A percentile compares a stretch with the other conserved stretches of the same genome.
Conservation (phyloP, 306 rosid genomes). For the Vigna hirtella region DNA sequence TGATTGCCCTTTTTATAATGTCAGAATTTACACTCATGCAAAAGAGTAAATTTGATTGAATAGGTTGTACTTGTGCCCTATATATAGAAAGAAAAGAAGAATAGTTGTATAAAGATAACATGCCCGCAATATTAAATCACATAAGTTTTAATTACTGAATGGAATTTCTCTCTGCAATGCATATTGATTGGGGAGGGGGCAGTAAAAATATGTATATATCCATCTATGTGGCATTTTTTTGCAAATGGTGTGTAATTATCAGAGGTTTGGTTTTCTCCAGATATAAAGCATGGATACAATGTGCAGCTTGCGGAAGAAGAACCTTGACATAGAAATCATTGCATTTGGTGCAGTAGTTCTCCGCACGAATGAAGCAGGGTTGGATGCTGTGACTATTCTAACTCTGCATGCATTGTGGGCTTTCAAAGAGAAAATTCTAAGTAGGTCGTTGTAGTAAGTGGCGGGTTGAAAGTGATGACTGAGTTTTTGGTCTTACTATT, state of each 20-base stretch:
- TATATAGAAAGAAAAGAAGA: background rate
- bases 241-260: conserved; percentile 36
- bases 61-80: background rate
- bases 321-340: conserved; percentile 39
- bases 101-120: background rate
- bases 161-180: conserved; percentile 10
- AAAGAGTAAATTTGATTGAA: conserved; percentile 1
- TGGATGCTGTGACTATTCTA: conserved; percentile 28
- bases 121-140: background rate
- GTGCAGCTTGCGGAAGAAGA: conserved; percentile 78
- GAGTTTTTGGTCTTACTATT: conserved; percentile 45
- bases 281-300: conserved; percentile 72
- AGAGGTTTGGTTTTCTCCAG: conserved; percentile 62
- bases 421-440: conserved; percentile 32
- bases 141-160: background rate
- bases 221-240: conserved; percentile 19
- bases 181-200: background rate
- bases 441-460: conserved; percentile 29
- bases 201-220: background rate
- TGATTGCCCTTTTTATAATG: background rate
- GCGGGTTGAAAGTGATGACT: conserved; percentile 39
- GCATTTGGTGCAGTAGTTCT: conserved; percentile 31
- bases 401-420: conserved; percentile 34
- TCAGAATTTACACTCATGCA: conserved; percentile 13
- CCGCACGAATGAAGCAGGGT: conserved; percentile 38